phyloP scores from a whole-genome alignment of 2,329 filamentous ascomycete genomes.

The Aspergillus candidus region DNA sequence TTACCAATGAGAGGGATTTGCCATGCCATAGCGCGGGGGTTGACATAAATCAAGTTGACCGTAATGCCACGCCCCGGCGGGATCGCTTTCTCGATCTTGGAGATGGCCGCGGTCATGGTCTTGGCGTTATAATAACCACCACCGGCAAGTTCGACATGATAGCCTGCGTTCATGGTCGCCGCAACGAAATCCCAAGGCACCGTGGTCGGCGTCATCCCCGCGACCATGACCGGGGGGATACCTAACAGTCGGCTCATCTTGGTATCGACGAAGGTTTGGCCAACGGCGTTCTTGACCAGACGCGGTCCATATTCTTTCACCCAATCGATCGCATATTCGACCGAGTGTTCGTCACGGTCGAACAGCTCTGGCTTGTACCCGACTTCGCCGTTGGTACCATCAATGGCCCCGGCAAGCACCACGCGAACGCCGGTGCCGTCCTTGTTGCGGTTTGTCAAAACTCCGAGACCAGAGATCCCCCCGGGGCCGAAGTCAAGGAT shows the following conservation, averaged over 20 bases:
- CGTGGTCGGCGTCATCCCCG: conserved; percentile 86
- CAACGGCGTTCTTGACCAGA: conserved; percentile 80
- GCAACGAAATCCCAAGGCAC: conserved; percentile 89
- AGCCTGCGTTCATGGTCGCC: conserved; percentile 90
- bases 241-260: conserved; percentile 88
- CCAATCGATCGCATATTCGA: conserved; percentile 95
- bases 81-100: conserved; percentile 77
- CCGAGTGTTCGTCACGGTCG: conserved; percentile 88
- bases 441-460: conserved; percentile 97
- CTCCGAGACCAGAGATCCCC: conserved; percentile 91
- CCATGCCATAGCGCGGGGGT: conserved; percentile 83
- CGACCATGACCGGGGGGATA: conserved; percentile 78
- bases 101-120: conserved; percentile 74
- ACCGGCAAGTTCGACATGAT: conserved; percentile 83
- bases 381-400: conserved; percentile 81
- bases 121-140: conserved; percentile 83
- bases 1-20: conserved; percentile 79
- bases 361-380: conserved; percentile 98
- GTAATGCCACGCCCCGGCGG: conserved; percentile 82
- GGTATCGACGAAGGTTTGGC: conserved; percentile 88
- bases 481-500: conserved; percentile 95
- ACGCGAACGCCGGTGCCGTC: conserved; percentile 96
- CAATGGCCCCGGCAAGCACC: conserved; percentile 88
- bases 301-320: conserved; percentile 95
- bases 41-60: conserved; percentile 87